These are phyloP conservation scores for Sungouiella thailandica DNA, from an alignment of 805 yeast genomes.

Conservation along the genomic window DNA sequence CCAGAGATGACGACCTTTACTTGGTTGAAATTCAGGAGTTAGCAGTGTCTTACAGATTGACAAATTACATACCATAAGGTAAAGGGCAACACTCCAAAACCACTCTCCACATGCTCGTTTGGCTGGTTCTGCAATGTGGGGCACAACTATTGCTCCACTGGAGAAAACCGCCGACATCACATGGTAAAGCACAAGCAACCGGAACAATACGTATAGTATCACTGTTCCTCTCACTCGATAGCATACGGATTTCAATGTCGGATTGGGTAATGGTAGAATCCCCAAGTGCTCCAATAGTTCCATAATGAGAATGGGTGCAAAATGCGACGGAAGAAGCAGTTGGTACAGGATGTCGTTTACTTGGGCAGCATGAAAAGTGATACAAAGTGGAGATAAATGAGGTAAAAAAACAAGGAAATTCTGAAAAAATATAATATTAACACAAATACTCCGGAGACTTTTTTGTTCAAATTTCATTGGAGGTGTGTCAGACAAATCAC, in stretches of 20 bases:
- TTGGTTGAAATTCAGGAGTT: conserved; percentile 7
- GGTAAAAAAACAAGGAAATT: too few relatives aligned
- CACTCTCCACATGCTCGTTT: conserved; percentile 2
- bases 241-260: conserved; percentile 4
- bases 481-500: too few relatives aligned
- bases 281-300: conserved; percentile 33
- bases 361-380: too few relatives aligned
- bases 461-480: too few relatives aligned
- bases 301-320: conserved; percentile 12
- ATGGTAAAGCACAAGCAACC: conserved; percentile 17
- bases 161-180: conserved; percentile 14
- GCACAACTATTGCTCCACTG: conserved; percentile 5
- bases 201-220: conserved; percentile 14
- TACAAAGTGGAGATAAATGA: too few relatives aligned
- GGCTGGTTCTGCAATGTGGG: conserved; percentile 4
- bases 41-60: neutral
- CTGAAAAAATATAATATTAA: too few relatives aligned
- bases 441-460: too few relatives aligned
- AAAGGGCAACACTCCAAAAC: conserved; percentile 14
- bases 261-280: conserved; percentile 14
- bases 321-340: neutral
- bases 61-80: conserved; percentile 5
- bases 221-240: conserved; percentile 15
- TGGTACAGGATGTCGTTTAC: too few relatives aligned
- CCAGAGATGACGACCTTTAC: conserved; percentile 39